Evolutionary conservation across 495 filamentous ascomycete genomes (phyloP), one percentile per base, ranked within the genome.

Genomic region (Xylaria acuta): DNA sequence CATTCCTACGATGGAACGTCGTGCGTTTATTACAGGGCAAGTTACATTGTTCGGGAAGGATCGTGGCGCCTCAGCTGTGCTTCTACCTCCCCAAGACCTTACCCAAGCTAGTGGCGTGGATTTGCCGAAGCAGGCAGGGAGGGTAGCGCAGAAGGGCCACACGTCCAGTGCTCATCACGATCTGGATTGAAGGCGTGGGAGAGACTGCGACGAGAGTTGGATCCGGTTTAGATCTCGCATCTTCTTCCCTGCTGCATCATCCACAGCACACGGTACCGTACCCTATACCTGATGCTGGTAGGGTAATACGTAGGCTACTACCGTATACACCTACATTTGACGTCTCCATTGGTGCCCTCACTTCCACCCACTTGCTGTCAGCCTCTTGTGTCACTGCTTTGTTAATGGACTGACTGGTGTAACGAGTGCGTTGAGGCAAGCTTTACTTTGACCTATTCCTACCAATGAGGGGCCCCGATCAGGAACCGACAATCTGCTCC

Each of bases 351-450:
- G 41, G 25, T 64, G 62, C 22, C 62, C 27, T 47, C 25, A 64
- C 12, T 47, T 45, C 16, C 9, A 4, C 18, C 40, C 5, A 20
- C 43, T 5, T 34, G 1, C 32, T 45, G 30, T 63, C 56, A 70
- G 56, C 56, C 56, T 70, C 68, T 62, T 64, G 58, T 70, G 34
- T 40, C 58, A 71, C 60, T 51, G 9, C 34, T 32, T 71, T 45
- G 32, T 38, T 25, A n/a, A 70, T 51, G 54, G 64, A n/a, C 41
- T 45, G 14, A 70, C 58, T 51, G 47, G 34, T 34, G 69, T 59
- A 45, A 58, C 69, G 45, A 58, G 43, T 36, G 56, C 27, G 67
- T 62, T 36, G 27, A 36, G 41, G 69, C 59, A 71, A 62, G 58
- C 68, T 63, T 64, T 40, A 11, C 59, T 56, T 22, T 53, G 27